A percentile compares a stretch with the other conserved stretches of the same genome.
phyloP scores from a whole-genome alignment of 2,329 filamentous ascomycete species.

The Chrysosporium queenslandicum region DNA sequence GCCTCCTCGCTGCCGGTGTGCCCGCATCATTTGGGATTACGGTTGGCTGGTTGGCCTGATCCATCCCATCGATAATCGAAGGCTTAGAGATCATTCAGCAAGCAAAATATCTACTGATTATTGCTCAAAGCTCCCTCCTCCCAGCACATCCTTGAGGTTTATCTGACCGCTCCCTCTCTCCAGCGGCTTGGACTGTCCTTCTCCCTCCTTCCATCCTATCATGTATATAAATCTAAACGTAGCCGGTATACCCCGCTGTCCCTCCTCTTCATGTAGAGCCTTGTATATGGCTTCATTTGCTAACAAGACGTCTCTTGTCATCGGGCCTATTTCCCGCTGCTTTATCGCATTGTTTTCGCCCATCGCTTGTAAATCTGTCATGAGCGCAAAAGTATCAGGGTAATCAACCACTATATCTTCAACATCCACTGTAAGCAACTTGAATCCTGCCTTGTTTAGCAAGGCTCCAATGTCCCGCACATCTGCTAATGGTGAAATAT shows the following conservation, averaged over 20 bases:
- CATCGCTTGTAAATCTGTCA: conserved; percentile 93
- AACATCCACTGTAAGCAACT: conserved; percentile 90
- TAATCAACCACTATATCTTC: conserved; percentile 97
- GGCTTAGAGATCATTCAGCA: neutral
- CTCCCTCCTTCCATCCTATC: conserved; percentile 93
- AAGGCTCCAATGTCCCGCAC: conserved; percentile 84
- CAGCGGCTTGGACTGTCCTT: conserved; percentile 67
- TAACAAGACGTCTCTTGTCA: conserved; percentile 72
- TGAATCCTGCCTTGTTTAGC: conserved; percentile 79
- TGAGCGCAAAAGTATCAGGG: conserved; percentile 77
- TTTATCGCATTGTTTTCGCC: conserved; percentile 86
- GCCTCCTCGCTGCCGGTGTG: neutral
- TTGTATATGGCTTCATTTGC: conserved; percentile 84
- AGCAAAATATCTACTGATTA: conserved; percentile 2
- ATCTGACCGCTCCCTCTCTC: conserved; percentile 74
- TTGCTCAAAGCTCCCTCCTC: conserved; percentile 28
- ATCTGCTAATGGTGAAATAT: conserved; percentile 84
- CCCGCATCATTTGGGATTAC: neutral
- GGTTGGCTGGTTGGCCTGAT: neutral
- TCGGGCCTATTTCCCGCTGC: conserved; percentile 67
- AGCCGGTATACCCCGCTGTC: conserved; percentile 58
- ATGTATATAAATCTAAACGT: conserved; percentile 96
- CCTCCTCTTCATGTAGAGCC: conserved; percentile 72
- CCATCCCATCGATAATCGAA: neutral
- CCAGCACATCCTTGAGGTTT: conserved; percentile 75